Conservation (phyloP, 2,329 filamentous ascomycete genomes). For the Botrytis galanthina region DNA sequence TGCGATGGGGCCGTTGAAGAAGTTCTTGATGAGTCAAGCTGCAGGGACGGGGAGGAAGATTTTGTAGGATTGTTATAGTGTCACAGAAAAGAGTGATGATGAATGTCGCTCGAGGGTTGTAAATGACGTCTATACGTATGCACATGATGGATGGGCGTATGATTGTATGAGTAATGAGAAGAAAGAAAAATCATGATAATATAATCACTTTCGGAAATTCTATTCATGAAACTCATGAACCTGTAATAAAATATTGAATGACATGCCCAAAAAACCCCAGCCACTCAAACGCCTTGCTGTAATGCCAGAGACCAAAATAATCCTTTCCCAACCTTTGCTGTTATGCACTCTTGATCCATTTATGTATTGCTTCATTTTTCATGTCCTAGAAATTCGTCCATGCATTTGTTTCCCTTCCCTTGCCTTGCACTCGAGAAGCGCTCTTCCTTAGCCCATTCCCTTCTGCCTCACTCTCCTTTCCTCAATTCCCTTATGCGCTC, state of each 20-base stretch:
- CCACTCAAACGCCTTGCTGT: conserved; percentile 18
- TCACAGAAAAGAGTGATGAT: background rate
- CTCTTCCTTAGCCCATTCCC: background rate
- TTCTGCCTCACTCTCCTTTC: background rate
- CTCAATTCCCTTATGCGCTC: background rate
- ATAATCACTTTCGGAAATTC: background rate
- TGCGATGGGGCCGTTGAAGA: conserved; percentile 71
- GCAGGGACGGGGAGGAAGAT: conserved; percentile 53
- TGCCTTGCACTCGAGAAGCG: background rate
- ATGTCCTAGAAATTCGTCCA: background rate
- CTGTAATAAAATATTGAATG: background rate
- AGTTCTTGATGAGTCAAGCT: conserved; percentile 77
- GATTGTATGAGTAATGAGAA: background rate
- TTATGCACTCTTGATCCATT: background rate
- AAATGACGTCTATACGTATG: background rate
- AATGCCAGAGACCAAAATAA: background rate
- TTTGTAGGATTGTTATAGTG: conserved; percentile 31
- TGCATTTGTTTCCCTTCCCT: background rate
- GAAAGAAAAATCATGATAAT: background rate
- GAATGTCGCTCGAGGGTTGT: background rate
- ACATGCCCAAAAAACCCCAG: background rate
- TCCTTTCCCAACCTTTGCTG: background rate
- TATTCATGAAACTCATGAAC: background rate
- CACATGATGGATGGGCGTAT: background rate
- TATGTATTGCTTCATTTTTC: background rate